Conservation (phyloP, 2,329 filamentous ascomycete genomes). For the Colletotrichum endophyticum region DNA sequence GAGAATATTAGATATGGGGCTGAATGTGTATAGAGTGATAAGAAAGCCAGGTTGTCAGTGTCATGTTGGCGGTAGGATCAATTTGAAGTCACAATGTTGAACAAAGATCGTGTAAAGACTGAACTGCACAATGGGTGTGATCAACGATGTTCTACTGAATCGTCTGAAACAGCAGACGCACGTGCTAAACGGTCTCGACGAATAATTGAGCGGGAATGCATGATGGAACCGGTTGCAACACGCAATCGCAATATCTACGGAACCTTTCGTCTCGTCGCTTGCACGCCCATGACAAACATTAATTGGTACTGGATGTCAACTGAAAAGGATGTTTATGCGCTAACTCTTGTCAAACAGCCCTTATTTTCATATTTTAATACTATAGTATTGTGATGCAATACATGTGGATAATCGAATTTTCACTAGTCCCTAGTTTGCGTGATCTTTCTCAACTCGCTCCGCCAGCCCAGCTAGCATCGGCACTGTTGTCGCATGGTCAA, state of each 20-base stretch:
- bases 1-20: not conserved
- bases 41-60: not conserved
- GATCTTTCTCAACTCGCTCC: not conserved
- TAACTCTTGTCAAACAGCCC: not conserved
- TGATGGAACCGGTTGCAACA: not conserved
- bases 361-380: not conserved
- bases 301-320: not conserved
- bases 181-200: not conserved
- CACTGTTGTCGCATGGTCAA: not conserved
- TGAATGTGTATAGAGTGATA: not conserved
- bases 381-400: not conserved
- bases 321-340: not conserved
- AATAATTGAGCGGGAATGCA: not conserved
- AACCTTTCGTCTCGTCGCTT: not conserved
- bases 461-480: not conserved
- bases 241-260: not conserved
- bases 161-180: not conserved
- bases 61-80: accelerated
- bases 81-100: not conserved
- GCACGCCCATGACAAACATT: not conserved
- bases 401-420: not conserved
- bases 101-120: not conserved
- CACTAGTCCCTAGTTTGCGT: not conserved
- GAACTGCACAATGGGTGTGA: not conserved
- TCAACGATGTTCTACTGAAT: not conserved